Evolutionary conservation across 192 early-diverging fungal genomes (phyloP), one percentile per base, ranked within the genome.

Genomic region (Geranomyces variabilis): DNA sequence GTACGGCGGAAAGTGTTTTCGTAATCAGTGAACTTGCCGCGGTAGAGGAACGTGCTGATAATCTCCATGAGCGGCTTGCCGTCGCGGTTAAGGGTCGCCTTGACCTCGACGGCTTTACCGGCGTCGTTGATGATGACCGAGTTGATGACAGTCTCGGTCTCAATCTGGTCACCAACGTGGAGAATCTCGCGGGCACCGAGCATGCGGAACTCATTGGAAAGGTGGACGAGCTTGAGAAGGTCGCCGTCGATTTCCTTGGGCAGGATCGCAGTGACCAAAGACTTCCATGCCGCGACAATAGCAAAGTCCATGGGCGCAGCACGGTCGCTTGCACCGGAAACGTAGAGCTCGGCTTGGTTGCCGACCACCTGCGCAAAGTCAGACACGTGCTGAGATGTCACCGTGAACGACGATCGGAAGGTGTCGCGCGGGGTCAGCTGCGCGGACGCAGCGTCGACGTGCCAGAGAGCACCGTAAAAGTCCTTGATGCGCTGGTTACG

Each of bases 241-340:
- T 97, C 95, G 53, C 93, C 95, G 76, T 97, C 92, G 65, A 97
- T 93, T 26, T 93, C 90, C 79, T 93, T 92, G 58, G 94, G 92
- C 84, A 94, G 87, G 60, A 97, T 93, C 24, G 93, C 93, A 82
- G 92, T 92, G 77, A 95, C 91, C 63, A 96, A 91, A 36, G 88
- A 90, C 84, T 86, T 86, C 94, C 94, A 91, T 41, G 91, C 93
- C 62, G 93, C 92, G 61, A 95, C 93, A 66, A 97, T 97, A 63
- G 92, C 93, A 81, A 94, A 96, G 82, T 96, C 93, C 92, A 97
- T 91, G 24, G 96, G 96, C 48, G 90, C 88, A 36, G 63, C 43
- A 15, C 51, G 45, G 13, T 67, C 58, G 56, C 24, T 30, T 22
- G 36, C 44, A 47, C 26, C 43, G 14, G 43, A 45, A 58, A 66